Conservation (phyloP, 345 rosid species). For the Hibiscus tridactylites region DNA sequence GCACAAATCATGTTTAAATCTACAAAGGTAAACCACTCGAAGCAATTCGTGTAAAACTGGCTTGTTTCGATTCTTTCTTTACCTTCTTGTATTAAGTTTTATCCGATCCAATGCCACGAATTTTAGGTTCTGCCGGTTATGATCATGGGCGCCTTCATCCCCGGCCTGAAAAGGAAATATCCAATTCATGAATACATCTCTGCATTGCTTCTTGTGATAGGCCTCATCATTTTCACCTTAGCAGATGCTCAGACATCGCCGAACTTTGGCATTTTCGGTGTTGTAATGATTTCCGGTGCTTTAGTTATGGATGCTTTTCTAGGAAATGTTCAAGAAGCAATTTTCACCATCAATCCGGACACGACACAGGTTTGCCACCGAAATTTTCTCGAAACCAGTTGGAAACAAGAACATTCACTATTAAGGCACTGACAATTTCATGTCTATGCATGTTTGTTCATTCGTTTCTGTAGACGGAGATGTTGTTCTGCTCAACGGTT, state of each 20-base stretch:
- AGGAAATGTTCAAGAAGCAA: conserved; percentile 92
- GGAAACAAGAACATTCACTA: background rate
- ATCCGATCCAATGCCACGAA: background rate
- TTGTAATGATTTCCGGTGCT: conserved; percentile 81
- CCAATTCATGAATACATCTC: conserved; percentile 74
- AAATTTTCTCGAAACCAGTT: background rate
- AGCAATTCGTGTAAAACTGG: background rate
- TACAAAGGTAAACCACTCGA: conserved; percentile 54
- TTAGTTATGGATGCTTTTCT: conserved; percentile 76
- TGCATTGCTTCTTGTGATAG: conserved; percentile 72
- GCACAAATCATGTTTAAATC: conserved; percentile 99
- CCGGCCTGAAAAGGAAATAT: conserved; percentile 81
- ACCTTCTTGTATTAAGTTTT: background rate
- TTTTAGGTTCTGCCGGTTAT: conserved; percentile 79
- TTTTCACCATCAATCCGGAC: conserved; percentile 70
- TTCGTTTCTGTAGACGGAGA: conserved; percentile 55
- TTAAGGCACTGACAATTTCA: background rate
- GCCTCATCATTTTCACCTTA: conserved; percentile 81
- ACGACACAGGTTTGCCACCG: conserved; percentile 60
- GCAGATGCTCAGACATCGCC: conserved; percentile 95
- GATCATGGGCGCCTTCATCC: conserved; percentile 95
- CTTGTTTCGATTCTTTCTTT: background rate
- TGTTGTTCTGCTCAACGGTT: conserved; percentile 86
- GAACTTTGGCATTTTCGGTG: conserved; percentile 70
- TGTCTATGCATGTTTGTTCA: background rate